These are phyloP conservation scores for Fusarium humuli DNA, from an alignment of 2,329 filamentous ascomycete genomes.

Conservation along the genomic window DNA sequence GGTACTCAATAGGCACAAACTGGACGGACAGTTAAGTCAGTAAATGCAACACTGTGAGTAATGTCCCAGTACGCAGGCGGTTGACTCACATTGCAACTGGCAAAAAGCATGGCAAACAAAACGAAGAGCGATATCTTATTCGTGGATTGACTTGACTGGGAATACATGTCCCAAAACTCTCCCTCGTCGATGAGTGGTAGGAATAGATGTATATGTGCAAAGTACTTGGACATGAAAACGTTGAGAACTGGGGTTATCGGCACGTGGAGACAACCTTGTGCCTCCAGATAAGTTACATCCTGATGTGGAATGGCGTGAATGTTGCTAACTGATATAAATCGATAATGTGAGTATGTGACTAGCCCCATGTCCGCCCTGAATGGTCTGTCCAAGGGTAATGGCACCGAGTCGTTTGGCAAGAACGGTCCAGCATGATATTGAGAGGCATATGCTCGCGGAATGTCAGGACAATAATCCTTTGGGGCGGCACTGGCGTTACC, in stretches of 20 bases:
- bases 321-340: neutral
- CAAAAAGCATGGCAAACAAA: neutral
- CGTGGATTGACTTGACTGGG: neutral
- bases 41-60: neutral
- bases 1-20: neutral
- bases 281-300: neutral
- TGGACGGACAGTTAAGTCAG: neutral
- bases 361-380: neutral
- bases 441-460: neutral
- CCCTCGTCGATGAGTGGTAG: neutral
- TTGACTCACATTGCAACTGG: neutral
- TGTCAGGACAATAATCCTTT: neutral
- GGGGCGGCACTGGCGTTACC: neutral
- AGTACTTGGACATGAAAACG: neutral
- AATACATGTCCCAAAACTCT: constrained; percentile 3
- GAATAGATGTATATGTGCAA: neutral
- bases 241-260: neutral
- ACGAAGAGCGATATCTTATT: neutral
- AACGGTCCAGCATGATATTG: neutral
- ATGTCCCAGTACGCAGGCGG: neutral
- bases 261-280: neutral
- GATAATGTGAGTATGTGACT: neutral
- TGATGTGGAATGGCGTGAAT: constrained; percentile 4
- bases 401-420: neutral
- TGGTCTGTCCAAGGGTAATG: neutral